phyloP scores from a whole-genome alignment of 768 basidiomycete genomes.

The Termitomyces sp. region DNA sequence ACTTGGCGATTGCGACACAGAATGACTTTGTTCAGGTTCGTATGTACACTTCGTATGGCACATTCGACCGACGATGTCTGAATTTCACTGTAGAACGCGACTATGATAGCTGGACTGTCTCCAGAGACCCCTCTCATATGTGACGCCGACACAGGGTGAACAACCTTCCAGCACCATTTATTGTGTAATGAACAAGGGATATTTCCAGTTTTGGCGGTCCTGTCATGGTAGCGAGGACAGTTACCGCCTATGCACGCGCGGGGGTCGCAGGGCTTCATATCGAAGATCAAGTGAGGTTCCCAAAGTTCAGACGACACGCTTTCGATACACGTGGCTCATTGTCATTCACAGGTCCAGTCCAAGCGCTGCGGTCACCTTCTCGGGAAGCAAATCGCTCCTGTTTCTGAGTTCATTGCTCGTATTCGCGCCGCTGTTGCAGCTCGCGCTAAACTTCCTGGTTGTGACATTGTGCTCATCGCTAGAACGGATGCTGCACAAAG shows the following conservation, averaged over 20 bases:
- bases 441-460: constrained; percentile 45
- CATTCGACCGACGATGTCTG: too few species aligned
- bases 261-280: constrained; percentile 56
- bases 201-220: constrained; percentile 47
- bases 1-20: constrained; percentile 53
- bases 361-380: constrained; percentile 56
- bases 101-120: constrained; percentile 48
- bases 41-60: not conserved
- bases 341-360: constrained; percentile 32
- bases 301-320: not conserved
- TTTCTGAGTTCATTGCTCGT: constrained; percentile 48
- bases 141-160: constrained; percentile 55
- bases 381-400: constrained; percentile 52
- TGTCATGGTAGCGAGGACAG: constrained; percentile 53
- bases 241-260: constrained; percentile 46
- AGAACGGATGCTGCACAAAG: constrained; percentile 54
- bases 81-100: constrained; percentile 30
- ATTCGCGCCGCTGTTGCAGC: constrained; percentile 53
- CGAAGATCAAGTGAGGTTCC: constrained; percentile 46
- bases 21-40: constrained; percentile 51
- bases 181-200: not conserved
- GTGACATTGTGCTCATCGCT: constrained; percentile 50
- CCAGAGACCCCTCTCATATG: constrained; percentile 50
- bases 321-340: not conserved
- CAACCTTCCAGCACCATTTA: not conserved